Conservation (phyloP, 2,329 filamentous ascomycete genomes). For the Diaporthe capsici region DNA sequence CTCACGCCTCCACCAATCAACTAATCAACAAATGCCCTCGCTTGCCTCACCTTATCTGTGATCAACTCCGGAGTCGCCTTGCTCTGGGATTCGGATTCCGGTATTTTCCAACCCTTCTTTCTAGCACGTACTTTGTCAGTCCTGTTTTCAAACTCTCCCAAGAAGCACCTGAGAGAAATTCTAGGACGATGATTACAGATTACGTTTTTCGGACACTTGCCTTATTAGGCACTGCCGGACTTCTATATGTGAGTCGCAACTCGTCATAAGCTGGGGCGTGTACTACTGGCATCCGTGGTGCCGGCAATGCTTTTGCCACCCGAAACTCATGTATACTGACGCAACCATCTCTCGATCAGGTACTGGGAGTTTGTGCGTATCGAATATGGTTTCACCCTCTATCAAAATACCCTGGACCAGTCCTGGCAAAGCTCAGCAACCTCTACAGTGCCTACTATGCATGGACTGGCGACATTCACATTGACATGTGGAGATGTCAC, state of each 20-base stretch:
- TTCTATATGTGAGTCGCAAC: slow-evolving; percentile 9
- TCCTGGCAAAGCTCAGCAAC: slow-evolving; percentile 18
- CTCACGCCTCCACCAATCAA: background rate
- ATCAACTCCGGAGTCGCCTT: background rate
- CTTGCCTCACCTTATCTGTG: background rate
- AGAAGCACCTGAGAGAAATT: background rate
- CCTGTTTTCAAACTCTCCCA: background rate
- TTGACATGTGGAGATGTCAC: slow-evolving; percentile 28
- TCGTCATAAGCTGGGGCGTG: background rate
- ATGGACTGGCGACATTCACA: slow-evolving; percentile 18
- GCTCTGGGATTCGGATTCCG: background rate
- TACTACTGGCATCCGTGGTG: background rate
- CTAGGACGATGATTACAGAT: background rate
- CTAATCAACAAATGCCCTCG: background rate
- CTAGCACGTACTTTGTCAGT: background rate
- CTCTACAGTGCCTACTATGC: slow-evolving; percentile 28
- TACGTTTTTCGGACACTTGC: background rate
- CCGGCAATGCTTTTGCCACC: background rate
- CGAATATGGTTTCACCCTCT: slow-evolving; percentile 24
- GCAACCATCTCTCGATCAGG: background rate
- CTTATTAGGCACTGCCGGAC: background rate
- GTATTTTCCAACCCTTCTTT: background rate
- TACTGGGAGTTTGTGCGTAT: background rate
- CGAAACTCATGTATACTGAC: background rate
- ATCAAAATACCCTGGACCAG: slow-evolving; percentile 14